phyloP scores from a whole-genome alignment of 2,329 filamentous ascomycete genomes.

The Cercospora beticola region DNA sequence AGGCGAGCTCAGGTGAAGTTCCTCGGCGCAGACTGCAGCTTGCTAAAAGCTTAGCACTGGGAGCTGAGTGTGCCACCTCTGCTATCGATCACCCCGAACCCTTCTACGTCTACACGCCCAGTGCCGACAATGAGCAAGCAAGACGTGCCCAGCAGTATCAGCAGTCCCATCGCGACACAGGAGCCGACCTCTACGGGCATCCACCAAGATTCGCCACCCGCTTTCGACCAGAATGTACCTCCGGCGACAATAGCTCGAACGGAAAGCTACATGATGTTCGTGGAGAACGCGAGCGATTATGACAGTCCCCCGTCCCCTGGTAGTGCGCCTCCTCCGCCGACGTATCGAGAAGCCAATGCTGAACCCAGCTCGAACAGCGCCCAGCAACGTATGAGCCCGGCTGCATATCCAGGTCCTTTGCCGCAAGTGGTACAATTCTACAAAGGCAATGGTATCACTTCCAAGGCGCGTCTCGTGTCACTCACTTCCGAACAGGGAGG shows the following conservation, averaged over 20 bases:
- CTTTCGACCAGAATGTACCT: neutral
- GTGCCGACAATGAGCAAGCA: neutral
- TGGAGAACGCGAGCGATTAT: neutral
- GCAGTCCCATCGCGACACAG: neutral
- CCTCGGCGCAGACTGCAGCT: neutral
- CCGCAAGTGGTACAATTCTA: conserved; percentile 2
- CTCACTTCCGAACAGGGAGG: neutral
- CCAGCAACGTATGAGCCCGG: neutral
- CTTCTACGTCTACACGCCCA: neutral
- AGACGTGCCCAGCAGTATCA: neutral
- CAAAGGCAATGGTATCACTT: conserved; percentile 10
- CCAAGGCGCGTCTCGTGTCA: conserved; percentile 1
- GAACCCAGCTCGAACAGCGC: neutral
- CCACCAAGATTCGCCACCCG: neutral
- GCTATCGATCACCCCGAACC: neutral
- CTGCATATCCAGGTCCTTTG: neutral
- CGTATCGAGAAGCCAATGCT: neutral
- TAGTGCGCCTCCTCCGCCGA: neutral
- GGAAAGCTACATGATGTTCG: neutral
- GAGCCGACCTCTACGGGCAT: neutral
- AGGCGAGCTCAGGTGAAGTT: neutral
- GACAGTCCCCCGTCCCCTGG: neutral
- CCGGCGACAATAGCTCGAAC: neutral
- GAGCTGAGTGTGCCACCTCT: neutral
- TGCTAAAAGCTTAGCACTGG: neutral